Conservation (phyloP, 2,329 filamentous ascomycete genomes). For the Sporothrix pseudoabietina region DNA sequence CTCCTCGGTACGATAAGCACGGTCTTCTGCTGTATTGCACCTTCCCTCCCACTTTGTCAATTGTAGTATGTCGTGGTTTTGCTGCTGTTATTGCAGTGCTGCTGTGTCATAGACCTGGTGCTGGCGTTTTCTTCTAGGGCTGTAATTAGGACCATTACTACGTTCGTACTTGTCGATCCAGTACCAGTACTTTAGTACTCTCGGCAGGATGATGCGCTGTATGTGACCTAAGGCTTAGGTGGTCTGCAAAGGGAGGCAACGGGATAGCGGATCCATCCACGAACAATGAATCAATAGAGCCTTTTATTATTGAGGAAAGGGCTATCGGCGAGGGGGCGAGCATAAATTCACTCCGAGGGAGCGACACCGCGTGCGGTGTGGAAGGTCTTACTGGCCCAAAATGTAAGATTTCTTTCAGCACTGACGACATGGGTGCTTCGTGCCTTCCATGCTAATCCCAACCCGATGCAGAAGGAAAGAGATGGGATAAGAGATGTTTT, state of each 20-base stretch:
- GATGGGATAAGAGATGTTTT: not conserved
- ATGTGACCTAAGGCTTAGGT: not conserved
- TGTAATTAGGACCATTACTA: not conserved
- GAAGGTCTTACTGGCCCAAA: not conserved
- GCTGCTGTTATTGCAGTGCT: not conserved
- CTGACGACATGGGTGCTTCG: not conserved
- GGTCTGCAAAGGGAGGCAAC: not conserved
- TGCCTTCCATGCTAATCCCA: conserved; percentile 9
- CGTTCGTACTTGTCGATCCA: not conserved
- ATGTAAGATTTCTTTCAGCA: not conserved
- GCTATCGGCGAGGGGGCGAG: not conserved
- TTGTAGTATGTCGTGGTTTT: not conserved
- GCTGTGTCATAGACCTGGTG: not conserved
- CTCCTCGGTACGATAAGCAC: not conserved
- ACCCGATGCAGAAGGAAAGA: not conserved
- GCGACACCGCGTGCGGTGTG: not conserved
- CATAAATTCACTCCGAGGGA: not conserved
- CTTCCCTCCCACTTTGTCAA: not conserved
- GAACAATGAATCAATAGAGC: not conserved
- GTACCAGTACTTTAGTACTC: not conserved
- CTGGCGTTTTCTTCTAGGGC: not conserved
- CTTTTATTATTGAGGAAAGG: not conserved
- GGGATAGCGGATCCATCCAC: not conserved
- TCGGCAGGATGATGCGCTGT: not conserved
- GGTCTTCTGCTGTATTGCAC: not conserved